phyloP scores from a whole-genome alignment of 2,329 filamentous ascomycete genomes.

The Aspergillus proliferans region DNA sequence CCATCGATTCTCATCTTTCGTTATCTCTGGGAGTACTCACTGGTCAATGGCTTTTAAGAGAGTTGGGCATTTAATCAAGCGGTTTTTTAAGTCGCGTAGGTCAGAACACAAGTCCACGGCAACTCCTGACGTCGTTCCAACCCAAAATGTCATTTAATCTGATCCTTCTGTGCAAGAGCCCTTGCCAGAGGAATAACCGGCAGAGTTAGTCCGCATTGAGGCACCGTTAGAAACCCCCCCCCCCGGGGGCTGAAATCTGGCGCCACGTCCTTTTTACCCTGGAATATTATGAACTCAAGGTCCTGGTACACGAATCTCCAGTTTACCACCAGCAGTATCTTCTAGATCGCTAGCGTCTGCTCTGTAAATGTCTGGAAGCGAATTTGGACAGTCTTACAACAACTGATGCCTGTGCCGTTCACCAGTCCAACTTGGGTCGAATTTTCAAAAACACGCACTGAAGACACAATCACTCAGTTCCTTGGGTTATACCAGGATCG shows the following conservation, averaged over 20 bases:
- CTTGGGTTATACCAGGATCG: not conserved
- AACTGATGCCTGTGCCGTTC: not conserved
- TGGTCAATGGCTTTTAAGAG: too few species aligned
- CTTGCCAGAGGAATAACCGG: too few species aligned
- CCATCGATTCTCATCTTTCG: too few species aligned
- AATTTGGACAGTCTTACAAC: slow-evolving; percentile 4
- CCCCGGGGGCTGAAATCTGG: slow-evolving; percentile 14
- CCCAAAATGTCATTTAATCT: too few species aligned
- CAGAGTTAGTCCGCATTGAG: too few species aligned
- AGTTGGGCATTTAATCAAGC: too few species aligned
- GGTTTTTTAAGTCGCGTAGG: too few species aligned
- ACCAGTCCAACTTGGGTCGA: not conserved
- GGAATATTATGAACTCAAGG: slow-evolving; percentile 11
- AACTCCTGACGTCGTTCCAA: too few species aligned
- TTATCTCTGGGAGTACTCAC: too few species aligned
- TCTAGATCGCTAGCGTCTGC: slow-evolving; percentile 13
- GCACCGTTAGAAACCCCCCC: slow-evolving; percentile 10
- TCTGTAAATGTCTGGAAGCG: slow-evolving; percentile 11
- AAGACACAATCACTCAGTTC: not conserved
- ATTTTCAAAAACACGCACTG: not conserved
- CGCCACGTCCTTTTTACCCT: slow-evolving; percentile 13
- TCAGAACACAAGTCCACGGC: too few species aligned
- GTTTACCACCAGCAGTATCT: slow-evolving; percentile 21
- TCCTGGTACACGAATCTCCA: slow-evolving; percentile 20
- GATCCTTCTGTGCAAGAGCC: too few species aligned